These are phyloP conservation scores for Sindora glabra DNA, from an alignment of 306 rosid species.

Conservation along the genomic window DNA sequence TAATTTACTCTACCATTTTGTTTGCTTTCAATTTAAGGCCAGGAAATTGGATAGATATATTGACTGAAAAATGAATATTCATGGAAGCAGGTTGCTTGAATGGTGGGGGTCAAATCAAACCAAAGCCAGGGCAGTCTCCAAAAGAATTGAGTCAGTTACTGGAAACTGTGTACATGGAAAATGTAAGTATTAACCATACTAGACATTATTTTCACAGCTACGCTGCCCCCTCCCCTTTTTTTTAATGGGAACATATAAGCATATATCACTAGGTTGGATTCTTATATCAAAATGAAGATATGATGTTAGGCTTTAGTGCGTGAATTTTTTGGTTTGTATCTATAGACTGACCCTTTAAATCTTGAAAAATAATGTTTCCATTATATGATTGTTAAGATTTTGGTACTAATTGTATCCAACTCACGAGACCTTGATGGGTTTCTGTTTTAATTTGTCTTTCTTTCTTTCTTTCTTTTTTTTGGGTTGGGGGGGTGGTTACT, in stretches of 20 bases:
- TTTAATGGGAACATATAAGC: too few species aligned
- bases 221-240: too few species aligned
- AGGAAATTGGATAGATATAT: neutral
- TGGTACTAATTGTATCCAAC: neutral
- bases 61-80: conserved; percentile 9
- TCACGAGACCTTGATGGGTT: neutral
- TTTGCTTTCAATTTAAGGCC: too few species aligned
- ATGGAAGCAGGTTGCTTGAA: conserved; percentile 79
- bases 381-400: neutral
- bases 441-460: neutral
- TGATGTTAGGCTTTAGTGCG: too few species aligned
- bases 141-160: conserved; percentile 61
- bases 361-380: too few species aligned
- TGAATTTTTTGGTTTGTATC: too few species aligned
- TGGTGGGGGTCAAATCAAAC: conserved; percentile 95
- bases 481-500: too few species aligned
- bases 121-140: conserved; percentile 66
- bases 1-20: neutral
- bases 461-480: neutral
- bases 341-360: too few species aligned
- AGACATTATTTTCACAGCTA: too few species aligned
- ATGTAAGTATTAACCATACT: conserved; percentile 46
- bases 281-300: too few species aligned
- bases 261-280: too few species aligned
- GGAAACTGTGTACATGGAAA: conserved; percentile 64